Conservation (phyloP, 352 stramenopile species). For the Blastocystis sp. region DNA sequence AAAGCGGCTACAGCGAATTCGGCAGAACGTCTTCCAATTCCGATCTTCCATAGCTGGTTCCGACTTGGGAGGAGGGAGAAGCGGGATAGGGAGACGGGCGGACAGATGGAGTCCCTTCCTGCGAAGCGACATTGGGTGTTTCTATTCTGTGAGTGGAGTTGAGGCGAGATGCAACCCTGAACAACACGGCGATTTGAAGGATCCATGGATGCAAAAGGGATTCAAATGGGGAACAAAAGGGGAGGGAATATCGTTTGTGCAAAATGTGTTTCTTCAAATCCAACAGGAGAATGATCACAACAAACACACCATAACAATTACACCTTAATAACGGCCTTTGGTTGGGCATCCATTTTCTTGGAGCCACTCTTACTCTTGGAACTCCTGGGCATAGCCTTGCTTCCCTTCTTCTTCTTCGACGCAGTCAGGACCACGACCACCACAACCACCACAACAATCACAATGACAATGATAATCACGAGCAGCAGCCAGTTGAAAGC, state of each 20-base stretch:
- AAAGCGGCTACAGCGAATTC: constrained; percentile 9
- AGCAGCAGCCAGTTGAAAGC: constrained; percentile 38
- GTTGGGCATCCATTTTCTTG: neutral
- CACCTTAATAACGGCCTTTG: constrained; percentile 22
- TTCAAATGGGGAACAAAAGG: constrained; percentile 17
- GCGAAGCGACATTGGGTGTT: constrained; percentile 65
- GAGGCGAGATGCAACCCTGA: neutral
- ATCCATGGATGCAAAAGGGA: constrained; percentile 22
- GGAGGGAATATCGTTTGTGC: neutral
- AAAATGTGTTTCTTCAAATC: neutral
- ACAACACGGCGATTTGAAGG: constrained; percentile 28
- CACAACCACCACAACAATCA: constrained; percentile 56
- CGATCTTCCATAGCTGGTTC: neutral
- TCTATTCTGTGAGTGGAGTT: neutral
- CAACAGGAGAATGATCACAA: too few species aligned
- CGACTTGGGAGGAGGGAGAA: neutral
- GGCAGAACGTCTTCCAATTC: constrained; percentile 23
- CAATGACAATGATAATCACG: constrained; percentile 49
- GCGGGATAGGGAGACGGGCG: constrained; percentile 1
- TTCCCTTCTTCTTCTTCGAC: constrained; percentile 61
- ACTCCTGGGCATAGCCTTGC: too few species aligned
- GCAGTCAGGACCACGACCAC: constrained; percentile 25
- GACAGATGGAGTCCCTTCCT: constrained; percentile 37
- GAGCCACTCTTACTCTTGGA: neutral
- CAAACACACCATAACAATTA: neutral